A percentile compares a stretch with the other conserved stretches of the same genome.
These are phyloP conservation scores for Oidium heveae DNA, from an alignment of 2,329 filamentous ascomycete species.

Conservation along the genomic window DNA sequence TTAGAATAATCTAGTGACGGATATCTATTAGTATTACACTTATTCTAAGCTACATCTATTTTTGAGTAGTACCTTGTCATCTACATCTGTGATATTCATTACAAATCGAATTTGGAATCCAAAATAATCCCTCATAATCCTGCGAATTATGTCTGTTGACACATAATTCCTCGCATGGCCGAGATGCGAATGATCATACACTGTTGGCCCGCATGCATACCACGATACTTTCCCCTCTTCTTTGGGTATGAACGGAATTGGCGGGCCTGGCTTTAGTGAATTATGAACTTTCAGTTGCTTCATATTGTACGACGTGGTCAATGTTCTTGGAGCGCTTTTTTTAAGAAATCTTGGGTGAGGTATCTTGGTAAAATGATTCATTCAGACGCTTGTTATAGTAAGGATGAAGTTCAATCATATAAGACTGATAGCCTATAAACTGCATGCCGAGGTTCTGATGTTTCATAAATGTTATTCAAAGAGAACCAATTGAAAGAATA, in stretches of 20 bases:
- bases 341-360: too few relatives aligned
- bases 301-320: slow-evolving; percentile 2
- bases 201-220: slow-evolving; percentile 50
- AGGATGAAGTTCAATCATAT: too few relatives aligned
- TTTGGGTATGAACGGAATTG: slow-evolving; percentile 11
- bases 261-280: slow-evolving; percentile 10
- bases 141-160: slow-evolving; percentile 42
- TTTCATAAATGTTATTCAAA: too few relatives aligned
- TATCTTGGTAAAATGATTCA: too few relatives aligned
- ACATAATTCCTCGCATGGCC: slow-evolving; percentile 53
- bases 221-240: slow-evolving; percentile 21
- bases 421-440: too few relatives aligned
- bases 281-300: slow-evolving; percentile 13
- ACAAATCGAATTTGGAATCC: slow-evolving; percentile 41
- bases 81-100: slow-evolving; percentile 49
- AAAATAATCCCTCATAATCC: slow-evolving; percentile 44
- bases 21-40: neutral
- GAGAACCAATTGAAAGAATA: too few relatives aligned
- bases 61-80: slow-evolving; percentile 24
- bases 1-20: slow-evolving; percentile 32
- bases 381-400: too few relatives aligned
- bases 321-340: too few relatives aligned
- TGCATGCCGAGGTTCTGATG: too few relatives aligned
- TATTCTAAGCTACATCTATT: neutral
- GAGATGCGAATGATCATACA: slow-evolving; percentile 40